Conservation (phyloP, 2,329 filamentous ascomycete species). For the Verruconis gallopava region DNA sequence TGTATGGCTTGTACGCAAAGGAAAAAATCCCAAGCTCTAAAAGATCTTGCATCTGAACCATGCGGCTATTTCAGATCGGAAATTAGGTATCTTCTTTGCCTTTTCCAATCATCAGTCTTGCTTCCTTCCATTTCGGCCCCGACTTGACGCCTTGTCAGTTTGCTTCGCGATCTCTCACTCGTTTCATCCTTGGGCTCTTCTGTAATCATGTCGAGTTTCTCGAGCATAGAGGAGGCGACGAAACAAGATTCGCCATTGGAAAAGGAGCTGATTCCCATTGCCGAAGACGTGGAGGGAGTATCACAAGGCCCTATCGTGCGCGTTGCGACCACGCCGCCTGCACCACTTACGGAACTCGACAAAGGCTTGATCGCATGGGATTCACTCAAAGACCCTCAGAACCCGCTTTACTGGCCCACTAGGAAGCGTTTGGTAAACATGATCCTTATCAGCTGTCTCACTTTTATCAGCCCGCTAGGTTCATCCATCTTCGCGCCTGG, state of each 20-base stretch:
- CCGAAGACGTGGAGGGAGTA: conserved; percentile 2
- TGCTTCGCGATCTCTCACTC: no score
- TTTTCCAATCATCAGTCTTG: no score
- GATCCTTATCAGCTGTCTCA: conserved; percentile 7
- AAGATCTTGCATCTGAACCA: no score
- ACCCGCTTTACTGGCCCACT: conserved; percentile 9
- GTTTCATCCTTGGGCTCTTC: no score
- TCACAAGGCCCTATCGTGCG: neutral
- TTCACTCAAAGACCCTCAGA: conserved; percentile 4
- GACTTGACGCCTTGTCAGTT: no score
- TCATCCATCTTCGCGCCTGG: conserved; percentile 25
- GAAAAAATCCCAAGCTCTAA: no score
- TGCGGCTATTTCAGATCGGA: no score
- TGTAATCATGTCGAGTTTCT: neutral
- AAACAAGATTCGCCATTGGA: neutral
- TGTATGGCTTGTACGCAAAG: no score
- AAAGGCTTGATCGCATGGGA: conserved; percentile 11
- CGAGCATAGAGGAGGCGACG: neutral
- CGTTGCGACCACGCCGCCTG: conserved; percentile 1
- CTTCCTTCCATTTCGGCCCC: no score
- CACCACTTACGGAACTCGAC: conserved; percentile 7
- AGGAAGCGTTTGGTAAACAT: conserved; percentile 7
- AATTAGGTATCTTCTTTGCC: no score
- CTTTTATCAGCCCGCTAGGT: conserved; percentile 17
- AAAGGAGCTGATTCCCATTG: neutral